Evolutionary conservation across 176 grass and related monocot species (phyloP).

Genomic region (Elaeis guineensis): DNA sequence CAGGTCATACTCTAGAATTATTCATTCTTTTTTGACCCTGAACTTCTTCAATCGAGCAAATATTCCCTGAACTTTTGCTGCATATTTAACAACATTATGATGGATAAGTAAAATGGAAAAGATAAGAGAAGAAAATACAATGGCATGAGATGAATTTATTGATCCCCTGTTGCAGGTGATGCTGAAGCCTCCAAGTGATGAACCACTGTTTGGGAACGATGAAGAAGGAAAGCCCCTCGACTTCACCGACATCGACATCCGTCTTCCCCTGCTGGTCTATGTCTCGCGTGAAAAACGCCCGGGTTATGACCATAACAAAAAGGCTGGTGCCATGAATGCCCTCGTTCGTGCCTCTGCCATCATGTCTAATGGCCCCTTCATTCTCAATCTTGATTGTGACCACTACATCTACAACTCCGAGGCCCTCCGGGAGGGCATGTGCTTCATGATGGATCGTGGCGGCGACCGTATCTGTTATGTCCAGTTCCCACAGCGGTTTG

Average conservation of each 20-base stretch:
- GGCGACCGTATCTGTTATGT: constrained; percentile 92
- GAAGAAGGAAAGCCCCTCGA: constrained; percentile 70
- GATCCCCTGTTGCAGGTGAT: constrained; percentile 54
- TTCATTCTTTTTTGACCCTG: too few relatives aligned
- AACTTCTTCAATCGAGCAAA: too few relatives aligned
- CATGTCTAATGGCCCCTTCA: constrained; percentile 99
- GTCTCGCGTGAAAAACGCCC: constrained; percentile 93
- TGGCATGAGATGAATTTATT: too few relatives aligned
- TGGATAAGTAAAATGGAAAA: too few relatives aligned
- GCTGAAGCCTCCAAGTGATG: constrained; percentile 86
- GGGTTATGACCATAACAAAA: constrained; percentile 99
- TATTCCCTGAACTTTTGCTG: too few relatives aligned
- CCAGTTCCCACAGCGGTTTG: constrained; percentile 93
- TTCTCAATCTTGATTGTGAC: constrained; percentile 95
- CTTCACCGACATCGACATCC: constrained; percentile 78
- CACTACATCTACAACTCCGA: constrained; percentile 95
- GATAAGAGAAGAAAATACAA: too few relatives aligned
- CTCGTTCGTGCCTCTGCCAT: constrained; percentile 86
- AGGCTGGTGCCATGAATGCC: constrained; percentile 97
- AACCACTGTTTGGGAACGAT: constrained; percentile 48
- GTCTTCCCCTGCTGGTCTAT: constrained; percentile 87
- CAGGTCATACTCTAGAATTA: too few relatives aligned
- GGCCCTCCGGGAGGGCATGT: constrained; percentile 94
- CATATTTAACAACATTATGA: too few relatives aligned
- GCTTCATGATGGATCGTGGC: constrained; percentile 99